Evolutionary conservation across 1,284 basidiomycete species (phyloP).

Genomic region (Trametes hirsuta): DNA sequence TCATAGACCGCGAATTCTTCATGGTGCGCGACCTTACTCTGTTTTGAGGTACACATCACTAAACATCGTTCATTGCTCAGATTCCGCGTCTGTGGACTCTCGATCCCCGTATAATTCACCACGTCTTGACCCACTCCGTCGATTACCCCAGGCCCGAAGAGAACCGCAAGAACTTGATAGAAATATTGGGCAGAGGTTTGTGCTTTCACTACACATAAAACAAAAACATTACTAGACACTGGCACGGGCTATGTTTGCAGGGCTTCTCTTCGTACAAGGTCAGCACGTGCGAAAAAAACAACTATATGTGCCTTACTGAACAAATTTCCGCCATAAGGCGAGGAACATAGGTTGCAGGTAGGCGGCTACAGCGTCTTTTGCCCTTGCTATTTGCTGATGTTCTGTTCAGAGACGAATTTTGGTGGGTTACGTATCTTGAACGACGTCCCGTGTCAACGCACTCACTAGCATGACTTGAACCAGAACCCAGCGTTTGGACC

Average conservation of each 20-base stretch:
- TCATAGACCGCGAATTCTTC: conserved; percentile 50
- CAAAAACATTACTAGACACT: background rate
- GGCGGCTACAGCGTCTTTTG: background rate
- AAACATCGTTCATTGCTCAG: conserved; percentile 31
- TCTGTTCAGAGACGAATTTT: conserved; percentile 11
- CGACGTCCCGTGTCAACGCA: background rate
- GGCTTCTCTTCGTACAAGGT: conserved; percentile 10
- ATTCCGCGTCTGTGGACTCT: conserved; percentile 44
- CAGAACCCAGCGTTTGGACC: conserved; percentile 65
- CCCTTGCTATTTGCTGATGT: background rate
- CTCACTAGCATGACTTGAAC: background rate
- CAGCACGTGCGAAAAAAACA: background rate
- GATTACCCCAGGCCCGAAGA: conserved; percentile 38
- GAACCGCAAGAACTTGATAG: conserved; percentile 22
- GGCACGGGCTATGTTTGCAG: background rate
- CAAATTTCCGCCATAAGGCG: background rate
- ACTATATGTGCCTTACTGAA: background rate
- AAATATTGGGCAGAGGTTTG: conserved; percentile 38
- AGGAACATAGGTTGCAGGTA: conserved; percentile 20
- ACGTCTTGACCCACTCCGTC: conserved; percentile 39
- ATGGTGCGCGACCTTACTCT: conserved; percentile 41
- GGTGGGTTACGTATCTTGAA: background rate
- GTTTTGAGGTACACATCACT: background rate
- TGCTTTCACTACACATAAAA: too few relatives aligned
- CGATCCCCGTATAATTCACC: conserved; percentile 40